Evolutionary conservation across 352 stramenopile species (phyloP), one percentile per base, ranked within the genome.

Genomic region (Phytopythium chamaehyphon): DNA sequence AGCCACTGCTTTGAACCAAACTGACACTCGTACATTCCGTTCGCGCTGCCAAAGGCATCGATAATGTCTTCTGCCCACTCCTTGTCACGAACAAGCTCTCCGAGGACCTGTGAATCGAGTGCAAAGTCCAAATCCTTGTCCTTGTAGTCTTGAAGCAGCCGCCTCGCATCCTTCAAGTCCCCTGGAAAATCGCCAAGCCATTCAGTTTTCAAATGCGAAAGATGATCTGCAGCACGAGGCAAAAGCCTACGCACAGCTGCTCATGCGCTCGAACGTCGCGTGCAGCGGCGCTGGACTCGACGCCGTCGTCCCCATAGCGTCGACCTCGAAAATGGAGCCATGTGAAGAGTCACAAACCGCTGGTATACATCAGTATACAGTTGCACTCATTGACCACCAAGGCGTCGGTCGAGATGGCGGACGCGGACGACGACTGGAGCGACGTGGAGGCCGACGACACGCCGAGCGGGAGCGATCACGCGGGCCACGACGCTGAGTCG

Each of bases 71-170:
- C 63, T 9, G 76, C 71, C 74, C 74, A 86, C 8, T 69, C 55
- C 40, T 66, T 83, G 54, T 88, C 74, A 14, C 62, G 38, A 1
- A 86, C 21, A 14, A 90, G 42, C 35, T 87, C 66, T 1, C 67
- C 57, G 10, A 90, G 63, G 0, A 47, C 63, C 39, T 83, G 64
- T 0, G 59, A 65, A 50, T 90, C 76, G 33, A 90, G 54, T 0
- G 76, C 76, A 62, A 90, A 90, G 48, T 87, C 74, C 55, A 90
- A 40, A 42, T 90, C 79, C 47, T 88, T 86, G 23, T 86, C 79
- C 51, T 88, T 83, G 70, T 88, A 90, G 28, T 82, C 74, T 21
- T 70, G 55, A 5, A 90, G 51, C 44, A 90, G 40, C 2, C 61
- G 57, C 49, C 71, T 69, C 26, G 73, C 69, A 1, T 47, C 47